phyloP scores from a whole-genome alignment of 2,329 filamentous ascomycete genomes.

The Keithomyces neogunnii region DNA sequence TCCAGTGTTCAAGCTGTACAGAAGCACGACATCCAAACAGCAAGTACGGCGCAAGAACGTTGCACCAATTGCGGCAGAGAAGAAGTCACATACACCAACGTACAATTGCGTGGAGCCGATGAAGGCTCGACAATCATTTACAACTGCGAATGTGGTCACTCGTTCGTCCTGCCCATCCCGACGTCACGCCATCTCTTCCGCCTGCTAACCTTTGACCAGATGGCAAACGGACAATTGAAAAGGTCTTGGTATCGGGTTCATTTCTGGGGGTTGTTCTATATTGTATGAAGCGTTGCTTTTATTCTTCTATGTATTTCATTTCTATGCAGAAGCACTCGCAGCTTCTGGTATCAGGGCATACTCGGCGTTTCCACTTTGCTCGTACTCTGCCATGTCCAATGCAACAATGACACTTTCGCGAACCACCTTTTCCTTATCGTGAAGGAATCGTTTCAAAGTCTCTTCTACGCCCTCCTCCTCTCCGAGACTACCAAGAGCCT shows the following conservation, averaged over 20 bases:
- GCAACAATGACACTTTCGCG: conserved; percentile 92
- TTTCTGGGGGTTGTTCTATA: conserved; percentile 4
- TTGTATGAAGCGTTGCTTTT: neutral
- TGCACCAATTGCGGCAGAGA: conserved; percentile 76
- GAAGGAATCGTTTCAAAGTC: conserved; percentile 69
- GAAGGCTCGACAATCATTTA: conserved; percentile 93
- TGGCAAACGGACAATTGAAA: conserved; percentile 54
- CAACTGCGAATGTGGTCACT: conserved; percentile 77
- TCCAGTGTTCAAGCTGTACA: conserved; percentile 81
- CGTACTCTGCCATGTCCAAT: conserved; percentile 95
- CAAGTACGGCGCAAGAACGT: conserved; percentile 56
- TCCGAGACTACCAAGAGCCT: conserved; percentile 88
- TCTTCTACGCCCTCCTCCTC: conserved; percentile 91
- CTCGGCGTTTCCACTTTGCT: conserved; percentile 79
- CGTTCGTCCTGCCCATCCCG: conserved; percentile 43
- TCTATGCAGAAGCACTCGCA: conserved; percentile 31
- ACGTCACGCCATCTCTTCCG: neutral
- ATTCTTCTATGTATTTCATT: neutral
- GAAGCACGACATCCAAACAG: conserved; percentile 67
- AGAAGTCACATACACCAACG: conserved; percentile 76
- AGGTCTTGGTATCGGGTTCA: neutral
- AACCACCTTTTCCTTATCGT: conserved; percentile 89
- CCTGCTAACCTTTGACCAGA: conserved; percentile 22
- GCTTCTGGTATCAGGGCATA: conserved; percentile 81
- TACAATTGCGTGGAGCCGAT: conserved; percentile 85